Base-by-base conservation (phyloP, 306 rosid genomes). In the Pterocarpus macrocarpus region DNA sequence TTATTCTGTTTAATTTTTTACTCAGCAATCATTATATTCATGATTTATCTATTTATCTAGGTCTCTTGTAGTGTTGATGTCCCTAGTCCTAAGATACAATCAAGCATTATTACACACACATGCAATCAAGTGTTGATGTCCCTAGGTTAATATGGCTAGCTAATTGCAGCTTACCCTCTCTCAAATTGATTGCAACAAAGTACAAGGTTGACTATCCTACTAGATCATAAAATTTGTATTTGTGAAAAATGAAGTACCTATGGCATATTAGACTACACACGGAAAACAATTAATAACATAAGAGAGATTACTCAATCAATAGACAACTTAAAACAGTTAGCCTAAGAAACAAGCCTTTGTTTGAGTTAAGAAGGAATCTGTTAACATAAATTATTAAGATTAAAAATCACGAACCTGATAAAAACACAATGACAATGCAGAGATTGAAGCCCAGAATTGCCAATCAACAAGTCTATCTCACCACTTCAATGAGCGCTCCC, bases 351-450 rank as follows among this genome's bases (percentile, higher is more conserved):
- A 58, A 28, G 8, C 50, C 55, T 38, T 64, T 33, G 64, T 80
- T 71, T 45, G 30, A 52, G 80, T 73, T 81, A 34, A 61, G 41
- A 78, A n/a, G 38, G 66, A 76, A 71, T 28, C 34, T 62, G 70
- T 67, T 80, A 64, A 35, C 66, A 81, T 58, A 74, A 61, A 83
- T 55, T 77, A 69, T 50, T 53, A 74, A 71, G 61, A 73, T 57
- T 44, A 15, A 71, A 81, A 86, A 78, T 77, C 76, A 85, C 90
- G 72, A 86, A 85, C 89, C 90, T 88, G 89, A 80, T 77, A 52
- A 73, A 81, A 82, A 85, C 81, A 85, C 66, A 80, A 86, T 34
- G 85, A 79, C 74, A 70, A 67, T 79, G 88, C 68, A 88, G 85
- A 81, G 81, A 83, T 74, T 28, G 85, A 80, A 79, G 76, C 83